Evolutionary conservation across 139 green algal species (phyloP), one percentile per base, ranked within the genome.

Genomic region (Ettlia oleoabundans): DNA sequence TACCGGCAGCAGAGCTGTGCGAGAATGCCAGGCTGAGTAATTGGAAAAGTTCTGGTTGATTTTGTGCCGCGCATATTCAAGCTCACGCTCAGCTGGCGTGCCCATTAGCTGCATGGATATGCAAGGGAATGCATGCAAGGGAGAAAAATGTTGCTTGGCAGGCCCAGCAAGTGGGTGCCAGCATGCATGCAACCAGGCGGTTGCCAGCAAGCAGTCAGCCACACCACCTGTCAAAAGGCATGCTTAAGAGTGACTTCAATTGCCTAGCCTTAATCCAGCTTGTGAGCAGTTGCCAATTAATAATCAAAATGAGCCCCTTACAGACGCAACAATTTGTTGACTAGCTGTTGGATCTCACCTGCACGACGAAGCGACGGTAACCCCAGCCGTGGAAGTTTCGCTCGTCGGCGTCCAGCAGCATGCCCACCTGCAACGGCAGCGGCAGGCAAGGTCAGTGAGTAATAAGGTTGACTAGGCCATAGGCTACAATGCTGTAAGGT

Each of bases 41-140:
- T 99, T 99, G 82, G 82, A 93, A 86, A 99, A 99, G 87, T 99
- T 98, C n/a, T 95, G 76, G n/a, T 94, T 88, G 30, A 99, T 97
- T 82, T 95, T 93, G 35, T 42, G 89, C 61, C 22, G 68, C 6
- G 86, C 89, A 83, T 95, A 99, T 32, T 73, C 67, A 62, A 98
- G 86, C 87, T 96, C 91, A 1, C 88, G 77, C 67, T 88, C 74
- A 28, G 88, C 37, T 18, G 72, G 66, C 37, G 88, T 30, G 63
- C 88, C 90, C 82, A 94, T 88, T 22, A 84, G 76, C 43, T 77
- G 74, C 52, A 53, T n/a, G 24, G 43, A 2, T 13, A 52, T 24
- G 61, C 33, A 30, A 32, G 42, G 28, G 28, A 24, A 42, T 40
- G 26, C 10, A 42, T 41, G 42, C 22, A 28, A 53, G 67, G 19